phyloP scores from a whole-genome alignment of 75 land plant genomes.

The Sequoia sempervirens region DNA sequence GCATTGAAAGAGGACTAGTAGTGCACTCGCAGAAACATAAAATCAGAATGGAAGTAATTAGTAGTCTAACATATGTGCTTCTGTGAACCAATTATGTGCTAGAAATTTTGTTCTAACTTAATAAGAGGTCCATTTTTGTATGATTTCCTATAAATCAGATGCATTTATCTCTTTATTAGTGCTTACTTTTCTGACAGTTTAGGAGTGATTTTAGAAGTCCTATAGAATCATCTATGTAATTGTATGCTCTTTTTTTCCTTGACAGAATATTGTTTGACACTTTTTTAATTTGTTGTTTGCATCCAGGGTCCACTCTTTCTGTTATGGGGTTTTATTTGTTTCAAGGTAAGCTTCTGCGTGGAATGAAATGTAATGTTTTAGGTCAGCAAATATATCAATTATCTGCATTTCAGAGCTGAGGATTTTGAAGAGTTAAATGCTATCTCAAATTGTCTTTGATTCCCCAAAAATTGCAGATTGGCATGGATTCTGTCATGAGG shows the following conservation, averaged over 20 bases:
- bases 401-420: neutral
- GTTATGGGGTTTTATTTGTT: constrained; percentile 60
- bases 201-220: neutral
- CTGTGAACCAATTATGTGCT: too few species aligned
- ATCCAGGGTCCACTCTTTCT: constrained; percentile 63
- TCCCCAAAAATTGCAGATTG: constrained; percentile 40
- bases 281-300: neutral
- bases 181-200: neutral
- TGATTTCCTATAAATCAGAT: neutral
- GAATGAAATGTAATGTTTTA: neutral
- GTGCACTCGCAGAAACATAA: neutral
- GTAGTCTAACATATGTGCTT: neutral
- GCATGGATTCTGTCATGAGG: constrained; percentile 80
- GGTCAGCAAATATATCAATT: neutral
- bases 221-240: neutral
- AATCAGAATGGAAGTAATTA: neutral
- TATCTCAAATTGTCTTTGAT: neutral
- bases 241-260: neutral
- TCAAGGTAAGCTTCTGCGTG: constrained; percentile 48
- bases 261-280: neutral
- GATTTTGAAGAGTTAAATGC: neutral
- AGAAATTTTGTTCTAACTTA: neutral
- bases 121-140: neutral
- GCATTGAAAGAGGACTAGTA: neutral
- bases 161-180: neutral